A percentile compares a stretch with the other conserved stretches of the same genome.
Conservation (phyloP, 148 eudicot genomes). For the Beta vulgaris region DNA sequence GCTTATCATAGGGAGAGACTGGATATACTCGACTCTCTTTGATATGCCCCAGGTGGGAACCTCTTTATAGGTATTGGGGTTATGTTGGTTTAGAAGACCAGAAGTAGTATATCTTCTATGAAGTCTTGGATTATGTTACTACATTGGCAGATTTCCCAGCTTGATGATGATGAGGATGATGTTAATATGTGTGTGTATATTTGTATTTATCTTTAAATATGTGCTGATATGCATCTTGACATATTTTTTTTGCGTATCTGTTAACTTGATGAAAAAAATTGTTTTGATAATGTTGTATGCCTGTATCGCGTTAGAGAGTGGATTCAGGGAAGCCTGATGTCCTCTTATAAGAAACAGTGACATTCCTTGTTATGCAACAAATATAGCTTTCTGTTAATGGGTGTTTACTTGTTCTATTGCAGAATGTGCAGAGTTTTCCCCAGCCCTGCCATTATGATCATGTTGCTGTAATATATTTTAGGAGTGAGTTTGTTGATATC, state of each 20-base stretch:
- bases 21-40: neutral
- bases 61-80: neutral
- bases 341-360: neutral
- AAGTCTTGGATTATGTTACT: neutral
- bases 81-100: neutral
- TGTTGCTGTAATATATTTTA: too few relatives aligned
- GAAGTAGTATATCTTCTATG: neutral
- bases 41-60: neutral
- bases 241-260: too few relatives aligned
- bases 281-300: neutral
- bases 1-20: neutral
- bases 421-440: neutral
- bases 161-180: too few relatives aligned
- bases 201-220: too few relatives aligned
- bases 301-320: neutral
- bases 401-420: neutral
- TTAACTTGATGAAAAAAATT: neutral
- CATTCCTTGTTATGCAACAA: conserved; percentile 1
- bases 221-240: too few relatives aligned
- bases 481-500: too few relatives aligned
- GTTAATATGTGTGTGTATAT: too few relatives aligned
- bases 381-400: neutral
- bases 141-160: neutral
- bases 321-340: neutral
- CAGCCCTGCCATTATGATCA: too few relatives aligned